Percentiles rank a stretch among this genome's conserved stretches.
These are phyloP conservation scores for Tetrapisispora fleetii DNA, from an alignment of 805 yeast species.

Conservation along the genomic window DNA sequence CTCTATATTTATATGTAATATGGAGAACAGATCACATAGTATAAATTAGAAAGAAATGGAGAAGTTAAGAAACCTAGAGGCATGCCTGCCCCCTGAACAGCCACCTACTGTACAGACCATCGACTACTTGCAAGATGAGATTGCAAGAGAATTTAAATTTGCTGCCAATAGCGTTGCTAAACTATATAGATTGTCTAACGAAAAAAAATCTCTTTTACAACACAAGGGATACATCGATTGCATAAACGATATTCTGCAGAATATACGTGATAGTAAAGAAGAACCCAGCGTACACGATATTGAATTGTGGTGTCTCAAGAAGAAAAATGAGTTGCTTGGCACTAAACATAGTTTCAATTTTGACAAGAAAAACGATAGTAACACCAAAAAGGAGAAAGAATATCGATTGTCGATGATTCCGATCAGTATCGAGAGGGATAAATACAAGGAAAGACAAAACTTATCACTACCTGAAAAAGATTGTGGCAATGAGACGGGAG, in stretches of 20 bases:
- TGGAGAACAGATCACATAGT: too few species aligned
- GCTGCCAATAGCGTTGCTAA: conserved; percentile 70
- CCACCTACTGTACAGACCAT: conserved; percentile 24
- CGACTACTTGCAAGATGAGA: conserved; percentile 36
- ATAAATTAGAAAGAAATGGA: conserved; percentile 14
- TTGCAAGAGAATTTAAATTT: conserved; percentile 53
- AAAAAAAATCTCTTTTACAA: conserved; percentile 38
- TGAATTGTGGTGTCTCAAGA: conserved; percentile 20
- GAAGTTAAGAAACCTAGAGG: conserved; percentile 14
- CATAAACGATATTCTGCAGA: conserved; percentile 43
- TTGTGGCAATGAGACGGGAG: background rate
- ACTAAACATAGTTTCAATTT: background rate
- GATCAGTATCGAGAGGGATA: background rate
- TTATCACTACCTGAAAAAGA: background rate
- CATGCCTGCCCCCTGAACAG: conserved; percentile 25
- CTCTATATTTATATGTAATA: too few species aligned
- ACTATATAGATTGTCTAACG: conserved; percentile 50
- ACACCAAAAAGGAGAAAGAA: background rate
- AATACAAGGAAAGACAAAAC: background rate
- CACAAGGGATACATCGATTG: conserved; percentile 56
- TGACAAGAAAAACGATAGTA: background rate
- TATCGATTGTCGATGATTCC: background rate
- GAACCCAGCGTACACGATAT: conserved; percentile 12
- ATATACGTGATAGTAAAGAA: conserved; percentile 18
- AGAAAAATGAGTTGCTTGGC: conserved; percentile 11